Evolutionary conservation across 2,329 filamentous ascomycete genomes (phyloP).

Genomic region (Lachnellula arida): DNA sequence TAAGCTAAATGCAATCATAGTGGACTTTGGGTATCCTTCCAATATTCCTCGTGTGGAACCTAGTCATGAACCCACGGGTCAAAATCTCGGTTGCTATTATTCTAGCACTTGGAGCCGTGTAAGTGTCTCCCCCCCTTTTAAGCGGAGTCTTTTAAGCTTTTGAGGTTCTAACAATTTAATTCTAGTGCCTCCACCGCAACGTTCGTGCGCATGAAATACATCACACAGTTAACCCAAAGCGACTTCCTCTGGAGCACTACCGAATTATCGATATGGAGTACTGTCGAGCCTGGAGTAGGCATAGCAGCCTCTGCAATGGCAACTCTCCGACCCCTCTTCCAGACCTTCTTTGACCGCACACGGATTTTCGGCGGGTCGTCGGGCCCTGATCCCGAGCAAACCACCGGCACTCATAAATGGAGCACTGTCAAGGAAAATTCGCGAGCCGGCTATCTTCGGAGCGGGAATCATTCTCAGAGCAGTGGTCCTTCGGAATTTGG

Average conservation of each 20-base stretch:
- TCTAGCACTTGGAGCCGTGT: conserved; percentile 35
- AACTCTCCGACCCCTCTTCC: conserved; percentile 26
- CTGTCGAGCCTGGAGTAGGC: conserved; percentile 24
- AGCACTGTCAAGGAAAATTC: background rate
- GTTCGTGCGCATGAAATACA: conserved; percentile 27
- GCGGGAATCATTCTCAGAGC: background rate
- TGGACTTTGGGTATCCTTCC: conserved; percentile 38
- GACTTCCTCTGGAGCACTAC: conserved; percentile 27
- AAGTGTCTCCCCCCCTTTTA: too few relatives aligned
- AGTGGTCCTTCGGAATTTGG: conserved; percentile 4
- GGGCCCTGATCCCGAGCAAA: too few relatives aligned
- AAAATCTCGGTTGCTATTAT: conserved; percentile 34
- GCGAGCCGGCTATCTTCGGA: conserved; percentile 7
- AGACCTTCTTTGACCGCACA: conserved; percentile 16
- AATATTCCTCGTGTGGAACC: conserved; percentile 37
- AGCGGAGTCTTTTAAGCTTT: too few relatives aligned
- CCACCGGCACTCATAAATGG: background rate
- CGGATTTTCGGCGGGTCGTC: conserved; percentile 11
- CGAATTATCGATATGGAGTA: conserved; percentile 24
- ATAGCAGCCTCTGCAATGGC: conserved; percentile 21
- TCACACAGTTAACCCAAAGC: conserved; percentile 15
- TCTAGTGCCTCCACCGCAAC: conserved; percentile 26
- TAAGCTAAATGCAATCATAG: background rate
- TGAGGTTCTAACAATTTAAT: conserved; percentile 1
- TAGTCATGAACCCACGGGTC: conserved; percentile 35